Evolutionary conservation across 2,329 filamentous ascomycete genomes (phyloP), one percentile per base, ranked within the genome.

Genomic region (Mycosphaerella sp.): DNA sequence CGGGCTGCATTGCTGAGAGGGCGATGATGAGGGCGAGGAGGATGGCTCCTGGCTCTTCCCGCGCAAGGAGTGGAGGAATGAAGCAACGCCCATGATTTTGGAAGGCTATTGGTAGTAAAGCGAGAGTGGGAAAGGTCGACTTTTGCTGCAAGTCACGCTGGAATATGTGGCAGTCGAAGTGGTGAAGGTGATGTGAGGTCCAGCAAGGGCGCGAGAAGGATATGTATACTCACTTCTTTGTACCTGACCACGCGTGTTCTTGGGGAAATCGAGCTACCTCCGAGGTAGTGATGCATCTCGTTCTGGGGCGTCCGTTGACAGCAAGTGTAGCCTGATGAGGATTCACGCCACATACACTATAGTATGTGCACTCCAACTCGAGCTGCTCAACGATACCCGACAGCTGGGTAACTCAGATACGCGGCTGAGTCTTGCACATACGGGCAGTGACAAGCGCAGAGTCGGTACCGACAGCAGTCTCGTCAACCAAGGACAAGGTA

Each of bases 11-110:
- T 32, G 44, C 38, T 51, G 44, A 41, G 45, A 55, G n/a, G 53
- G 9, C 14, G 53, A 48, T 21, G 38, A 32, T 21, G 44, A 38
- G 12, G 49, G 45, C 9, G 17, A n/a, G 9, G 32, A 8, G 9
- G 32, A 8, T 17, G 34, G 45, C 26, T 39, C 53, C 14, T 36
- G 45, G 6, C 34, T 17, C 38, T 42, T 53, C 14, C 50, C 50
- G 9, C 54, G 50, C 7, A 53, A 31, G 6, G 54, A 56, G 36
- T 53, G 54, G 12, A 56, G 44, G 50, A 50, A 56, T 21, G 54
- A 45, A 7, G 40, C 38, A 31, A 56, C 41, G 3, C 49, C 45
- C 54, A 56, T 48, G 21, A 38, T 6, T 38, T 38, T 6, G 17
- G 17, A 26, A 12, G 42, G 21, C 10, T 44, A 6, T 9, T 29